Conservation (phyloP, 2,329 filamentous ascomycete genomes). For the Fusarium sp. region DNA sequence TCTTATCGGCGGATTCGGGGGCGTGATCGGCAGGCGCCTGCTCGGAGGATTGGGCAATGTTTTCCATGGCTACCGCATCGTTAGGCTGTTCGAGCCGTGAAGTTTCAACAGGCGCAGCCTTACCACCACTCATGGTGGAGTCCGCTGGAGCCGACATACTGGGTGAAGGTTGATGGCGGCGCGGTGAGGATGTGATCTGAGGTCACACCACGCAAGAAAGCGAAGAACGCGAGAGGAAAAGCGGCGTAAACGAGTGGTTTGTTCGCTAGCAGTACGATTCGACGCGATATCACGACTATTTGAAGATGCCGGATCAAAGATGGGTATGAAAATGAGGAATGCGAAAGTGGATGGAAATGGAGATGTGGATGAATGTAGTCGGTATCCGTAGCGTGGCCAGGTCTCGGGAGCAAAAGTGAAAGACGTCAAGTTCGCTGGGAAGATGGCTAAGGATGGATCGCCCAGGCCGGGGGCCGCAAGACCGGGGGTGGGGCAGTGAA, state of each 20-base stretch:
- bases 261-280: constrained; percentile 22
- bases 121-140: constrained; percentile 46
- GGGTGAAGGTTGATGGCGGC: constrained; percentile 22
- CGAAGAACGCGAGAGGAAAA: constrained; percentile 11
- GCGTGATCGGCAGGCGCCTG: constrained; percentile 22
- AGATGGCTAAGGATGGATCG: constrained; percentile 36
- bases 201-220: constrained; percentile 40
- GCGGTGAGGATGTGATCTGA: constrained; percentile 35
- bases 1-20: constrained; percentile 29
- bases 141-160: constrained; percentile 48
- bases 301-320: constrained; percentile 23
- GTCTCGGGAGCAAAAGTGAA: constrained; percentile 42
- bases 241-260: constrained; percentile 30
- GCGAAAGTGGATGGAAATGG: constrained; percentile 21
- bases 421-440: constrained; percentile 43
- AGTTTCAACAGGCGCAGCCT: constrained; percentile 40
- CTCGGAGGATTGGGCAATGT: constrained; percentile 42
- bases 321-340: constrained; percentile 29
- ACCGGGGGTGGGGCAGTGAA: constrained; percentile 41
- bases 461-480: constrained; percentile 41
- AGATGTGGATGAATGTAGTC: constrained; percentile 28
- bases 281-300: constrained; percentile 1
- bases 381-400: constrained; percentile 32
- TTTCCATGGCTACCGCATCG: constrained; percentile 52
- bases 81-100: constrained; percentile 47